phyloP scores from a whole-genome alignment of 2,329 filamentous ascomycete species.

The Colletotrichum magnum region DNA sequence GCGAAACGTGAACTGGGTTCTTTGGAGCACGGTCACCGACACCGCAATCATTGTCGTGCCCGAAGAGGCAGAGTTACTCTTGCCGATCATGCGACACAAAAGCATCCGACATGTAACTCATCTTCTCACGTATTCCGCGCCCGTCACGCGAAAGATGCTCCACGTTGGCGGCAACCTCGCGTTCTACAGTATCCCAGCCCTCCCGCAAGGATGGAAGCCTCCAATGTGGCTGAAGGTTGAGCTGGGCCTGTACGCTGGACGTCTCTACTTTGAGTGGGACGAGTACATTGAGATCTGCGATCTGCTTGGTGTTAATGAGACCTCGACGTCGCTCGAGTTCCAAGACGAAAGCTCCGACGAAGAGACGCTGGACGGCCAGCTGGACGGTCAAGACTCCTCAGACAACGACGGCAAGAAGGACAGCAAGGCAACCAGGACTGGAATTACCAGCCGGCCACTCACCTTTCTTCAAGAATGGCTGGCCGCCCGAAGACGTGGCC shows the following conservation, averaged over 20 bases:
- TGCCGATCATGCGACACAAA: constrained; percentile 57
- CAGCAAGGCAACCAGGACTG: constrained; percentile 2
- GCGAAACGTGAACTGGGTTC: constrained; percentile 71
- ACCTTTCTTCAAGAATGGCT: constrained; percentile 72
- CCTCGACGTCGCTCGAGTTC: constrained; percentile 16
- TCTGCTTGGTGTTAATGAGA: constrained; percentile 49
- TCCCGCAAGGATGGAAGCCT: constrained; percentile 55
- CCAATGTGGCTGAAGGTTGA: constrained; percentile 70
- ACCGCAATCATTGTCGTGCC: constrained; percentile 71
- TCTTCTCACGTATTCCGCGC: constrained; percentile 71
- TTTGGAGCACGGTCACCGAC: constrained; percentile 64
- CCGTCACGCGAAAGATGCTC: constrained; percentile 72
- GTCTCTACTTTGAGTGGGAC: constrained; percentile 69
- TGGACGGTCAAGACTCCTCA: background rate
- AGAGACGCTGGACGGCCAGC: constrained; percentile 1
- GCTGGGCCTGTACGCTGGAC: constrained; percentile 71
- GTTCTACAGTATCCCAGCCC: constrained; percentile 66
- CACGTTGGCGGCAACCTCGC: constrained; percentile 69
- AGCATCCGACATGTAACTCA: constrained; percentile 55
- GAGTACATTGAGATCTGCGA: constrained; percentile 57
- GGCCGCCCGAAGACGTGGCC: constrained; percentile 64
- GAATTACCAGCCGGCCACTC: constrained; percentile 53
- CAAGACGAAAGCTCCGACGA: constrained; percentile 15
- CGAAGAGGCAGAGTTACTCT: constrained; percentile 72
- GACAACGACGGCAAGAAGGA: background rate